Conservation (phyloP, 148 eudicot genomes). For the Vaccinium macrocarpon region DNA sequence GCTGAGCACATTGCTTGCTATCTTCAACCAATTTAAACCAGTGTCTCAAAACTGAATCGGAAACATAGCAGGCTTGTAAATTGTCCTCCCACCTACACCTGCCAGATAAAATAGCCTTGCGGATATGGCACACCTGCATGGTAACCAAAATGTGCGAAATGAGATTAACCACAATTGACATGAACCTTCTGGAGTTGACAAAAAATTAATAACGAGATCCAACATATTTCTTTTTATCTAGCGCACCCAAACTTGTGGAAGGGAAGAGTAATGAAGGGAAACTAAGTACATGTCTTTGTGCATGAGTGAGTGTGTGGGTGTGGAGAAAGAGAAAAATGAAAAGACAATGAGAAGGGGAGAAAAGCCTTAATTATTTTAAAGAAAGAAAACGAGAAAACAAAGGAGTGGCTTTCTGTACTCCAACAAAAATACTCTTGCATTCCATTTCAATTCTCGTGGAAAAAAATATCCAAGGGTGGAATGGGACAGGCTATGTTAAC, state of each 20-base stretch:
- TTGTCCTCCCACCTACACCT: conserved; percentile 26
- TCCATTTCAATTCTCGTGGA: not conserved
- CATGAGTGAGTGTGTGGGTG: not conserved
- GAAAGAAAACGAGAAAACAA: not conserved
- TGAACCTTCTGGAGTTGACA: not conserved
- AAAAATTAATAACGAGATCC: not conserved
- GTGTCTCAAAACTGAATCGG: conserved; percentile 26
- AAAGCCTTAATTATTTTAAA: not conserved
- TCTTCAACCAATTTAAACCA: conserved; percentile 45
- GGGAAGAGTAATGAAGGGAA: not conserved
- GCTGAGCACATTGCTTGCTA: conserved; percentile 30
- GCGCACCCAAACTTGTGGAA: not conserved
- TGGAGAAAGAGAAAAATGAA: not conserved
- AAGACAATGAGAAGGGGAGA: not conserved
- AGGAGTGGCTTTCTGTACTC: not conserved
- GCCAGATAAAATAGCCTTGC: conserved; percentile 35
- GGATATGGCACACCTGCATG: conserved; percentile 71
- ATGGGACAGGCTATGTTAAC: not conserved
- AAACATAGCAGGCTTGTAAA: conserved; percentile 20
- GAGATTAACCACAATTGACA: not conserved
- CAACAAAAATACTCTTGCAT: not conserved
- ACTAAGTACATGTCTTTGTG: not conserved
- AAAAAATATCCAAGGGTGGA: not conserved
- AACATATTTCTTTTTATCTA: not conserved
- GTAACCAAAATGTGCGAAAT: not conserved